Base-by-base conservation (phyloP, 176 grass and related monocot species). In the Dactylis glomerata region DNA sequence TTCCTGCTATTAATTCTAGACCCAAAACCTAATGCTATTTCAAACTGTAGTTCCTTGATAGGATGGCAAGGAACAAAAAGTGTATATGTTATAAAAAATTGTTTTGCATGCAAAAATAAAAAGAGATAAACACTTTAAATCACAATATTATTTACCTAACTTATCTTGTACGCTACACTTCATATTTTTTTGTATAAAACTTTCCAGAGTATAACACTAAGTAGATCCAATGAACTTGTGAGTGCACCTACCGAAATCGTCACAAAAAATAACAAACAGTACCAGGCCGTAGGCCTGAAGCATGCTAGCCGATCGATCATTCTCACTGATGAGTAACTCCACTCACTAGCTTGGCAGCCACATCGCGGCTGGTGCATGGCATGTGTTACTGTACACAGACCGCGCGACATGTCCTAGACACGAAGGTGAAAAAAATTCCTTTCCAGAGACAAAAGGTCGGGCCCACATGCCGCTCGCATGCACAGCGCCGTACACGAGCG, bases 401-500 rank as follows among this genome's bases (percentile, higher is more conserved):
- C 52, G 52, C 72, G 51, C 72, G 45, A 51, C 87, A 89, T 54
- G 66, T 20, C 17, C 23, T 24, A 69, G 78, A 82, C 79, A 69
- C 46, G n/a, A 55, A 68, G 64, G 5, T 20, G 30, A 40, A 82
- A 50, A 68, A 79, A 58, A 77, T 26, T 26, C 30, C 51, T 54
- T 63, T 82, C 62, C 42, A 70, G 20, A 82, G 73, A 46, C 73
- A 72, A 51, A 69, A 78, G 66, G 33, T 27, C 38, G 52, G 78
- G 54, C 7, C 79, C 79, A 75, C 72, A 22, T 51, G 72, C 45
- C 45, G 26, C 71, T 73, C 3, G 70, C 70, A 73, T 73, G 42
- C 70, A 55, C 87, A 86, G 76, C 74, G 86, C 88, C 91, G 93
- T 92, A 92, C 90, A 42, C 15, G 14, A 8, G n/a, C n/a, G n/a